These are phyloP conservation scores for Torrubiellomyces zombiae DNA, from an alignment of 2,329 filamentous ascomycete genomes.

Conservation along the genomic window DNA sequence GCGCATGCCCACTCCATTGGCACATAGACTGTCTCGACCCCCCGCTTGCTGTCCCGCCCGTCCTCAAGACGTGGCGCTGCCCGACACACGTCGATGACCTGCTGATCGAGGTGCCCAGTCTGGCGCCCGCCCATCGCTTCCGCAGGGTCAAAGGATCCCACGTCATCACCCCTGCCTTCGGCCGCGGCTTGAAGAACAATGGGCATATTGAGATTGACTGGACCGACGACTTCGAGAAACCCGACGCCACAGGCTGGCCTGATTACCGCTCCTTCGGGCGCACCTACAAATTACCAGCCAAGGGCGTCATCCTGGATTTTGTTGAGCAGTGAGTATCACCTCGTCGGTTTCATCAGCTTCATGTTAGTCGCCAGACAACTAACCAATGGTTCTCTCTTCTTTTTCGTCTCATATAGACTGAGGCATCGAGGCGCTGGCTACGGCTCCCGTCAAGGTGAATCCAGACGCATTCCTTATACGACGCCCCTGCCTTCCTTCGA, in stretches of 20 bases:
- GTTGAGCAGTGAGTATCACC: conserved; percentile 38
- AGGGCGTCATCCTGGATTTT: conserved; percentile 55
- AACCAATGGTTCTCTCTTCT: neutral
- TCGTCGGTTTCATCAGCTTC: too few relatives aligned
- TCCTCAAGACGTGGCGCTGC: conserved; percentile 69
- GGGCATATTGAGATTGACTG: conserved; percentile 54
- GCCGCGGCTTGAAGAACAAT: conserved; percentile 53
- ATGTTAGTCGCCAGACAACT: neutral
- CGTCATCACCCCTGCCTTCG: conserved; percentile 32
- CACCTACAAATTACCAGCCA: conserved; percentile 45
- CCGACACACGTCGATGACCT: conserved; percentile 73
- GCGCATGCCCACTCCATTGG: conserved; percentile 67
- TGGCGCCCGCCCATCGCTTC: conserved; percentile 44
- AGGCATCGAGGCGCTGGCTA: conserved; percentile 16
- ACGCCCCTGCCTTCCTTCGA: conserved; percentile 8
- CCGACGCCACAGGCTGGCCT: conserved; percentile 38
- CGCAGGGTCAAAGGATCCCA: conserved; percentile 41
- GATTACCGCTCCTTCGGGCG: conserved; percentile 46
- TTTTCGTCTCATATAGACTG: conserved; percentile 7
- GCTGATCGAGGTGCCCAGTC: conserved; percentile 39
- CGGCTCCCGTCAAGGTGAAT: conserved; percentile 14
- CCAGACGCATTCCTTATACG: conserved; percentile 14
- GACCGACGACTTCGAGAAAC: conserved; percentile 38
- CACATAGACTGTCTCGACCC: conserved; percentile 86
- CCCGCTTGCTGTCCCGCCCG: conserved; percentile 63